These are phyloP conservation scores for Thalassia testudinum DNA, from an alignment of 116 monocot genomes.

Conservation along the genomic window DNA sequence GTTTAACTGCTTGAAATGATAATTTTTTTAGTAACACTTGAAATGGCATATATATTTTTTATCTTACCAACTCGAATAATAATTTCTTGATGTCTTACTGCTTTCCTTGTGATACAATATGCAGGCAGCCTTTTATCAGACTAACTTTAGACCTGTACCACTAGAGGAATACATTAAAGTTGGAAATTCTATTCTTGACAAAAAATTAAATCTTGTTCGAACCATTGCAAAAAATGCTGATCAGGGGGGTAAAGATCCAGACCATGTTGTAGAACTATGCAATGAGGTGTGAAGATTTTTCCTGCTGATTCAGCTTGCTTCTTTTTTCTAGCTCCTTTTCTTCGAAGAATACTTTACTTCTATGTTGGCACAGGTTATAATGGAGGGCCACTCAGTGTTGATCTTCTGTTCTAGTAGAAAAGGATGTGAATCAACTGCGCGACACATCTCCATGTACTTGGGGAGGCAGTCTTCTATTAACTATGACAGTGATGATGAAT, in stretches of 20 bases:
- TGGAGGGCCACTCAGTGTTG: conserved; percentile 90
- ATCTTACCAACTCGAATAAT: too few species aligned
- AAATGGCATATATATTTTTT: too few species aligned
- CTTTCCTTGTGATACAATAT: not conserved
- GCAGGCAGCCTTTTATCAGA: conserved; percentile 96
- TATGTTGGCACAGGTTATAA: conserved; percentile 52
- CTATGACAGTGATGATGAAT: conserved; percentile 27
- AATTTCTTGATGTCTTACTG: too few species aligned
- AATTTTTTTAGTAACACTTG: too few species aligned
- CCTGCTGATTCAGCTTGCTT: too few species aligned
- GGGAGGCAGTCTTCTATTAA: conserved; percentile 8
- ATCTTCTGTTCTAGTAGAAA: conserved; percentile 93
- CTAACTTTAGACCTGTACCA: conserved; percentile 93
- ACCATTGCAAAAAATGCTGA: conserved; percentile 53
- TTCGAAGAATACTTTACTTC: not conserved
- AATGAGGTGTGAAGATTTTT: conserved; percentile 56
- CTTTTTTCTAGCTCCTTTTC: not conserved
- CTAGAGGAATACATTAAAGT: conserved; percentile 92
- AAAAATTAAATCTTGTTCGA: conserved; percentile 60
- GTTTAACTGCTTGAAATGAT: too few species aligned
- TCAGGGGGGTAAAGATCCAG: conserved; percentile 93
- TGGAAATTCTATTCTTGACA: conserved; percentile 70
- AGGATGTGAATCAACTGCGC: conserved; percentile 95
- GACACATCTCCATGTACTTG: conserved; percentile 61
- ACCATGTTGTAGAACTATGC: conserved; percentile 93